Base-by-base conservation (phyloP, 140 eudicot species). In the Oenanthe javanica region DNA sequence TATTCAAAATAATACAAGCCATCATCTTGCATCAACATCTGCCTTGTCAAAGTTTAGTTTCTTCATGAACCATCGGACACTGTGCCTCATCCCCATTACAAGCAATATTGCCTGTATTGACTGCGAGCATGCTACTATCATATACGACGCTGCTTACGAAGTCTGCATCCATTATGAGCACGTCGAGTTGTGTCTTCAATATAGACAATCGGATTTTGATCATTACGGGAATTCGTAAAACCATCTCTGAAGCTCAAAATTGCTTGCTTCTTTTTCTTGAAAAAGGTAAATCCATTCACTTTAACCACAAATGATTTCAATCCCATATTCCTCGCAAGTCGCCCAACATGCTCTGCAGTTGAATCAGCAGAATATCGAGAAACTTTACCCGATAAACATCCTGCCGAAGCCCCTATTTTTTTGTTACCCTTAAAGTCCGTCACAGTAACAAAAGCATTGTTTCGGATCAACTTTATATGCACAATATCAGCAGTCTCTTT, bases 131-230 rank as follows among this genome's bases (percentile, higher is more conserved):
- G 40, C 43, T 75, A 21, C 9, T 12, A 51, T 79, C 72, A 79
- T 14, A 67, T 43, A 27, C 77, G 76, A 51, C 76, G 82, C 74
- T 67, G 21, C 64, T 79, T 79, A 31, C 49, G 85, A 79, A 80
- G 92, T 7, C 97, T 84, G 88, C 99, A 95, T 16, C 99, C 99
- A 76, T 95, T 95, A 72, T 95, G 99, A 8, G 97, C 89, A 16
- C 82, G 86, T 9, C 97, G 83, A 70, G 99, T 95, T 1, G 97
- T 92, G 80, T 95, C 99, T 78, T 95, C 99, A 49, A 92, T 84
- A 77, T 85, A 88, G 42, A 90, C 97, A 69, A 95, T 76, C 0
- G 99, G 99, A 69, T 86, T 90, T 50, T 72, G 76, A 76, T 87
- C 93, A 5, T 89, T 82, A 23, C 93, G 85, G 16, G 93, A 88